phyloP scores from a whole-genome alignment of 2,329 filamentous ascomycete genomes.

The Lecanicillium sp. region DNA sequence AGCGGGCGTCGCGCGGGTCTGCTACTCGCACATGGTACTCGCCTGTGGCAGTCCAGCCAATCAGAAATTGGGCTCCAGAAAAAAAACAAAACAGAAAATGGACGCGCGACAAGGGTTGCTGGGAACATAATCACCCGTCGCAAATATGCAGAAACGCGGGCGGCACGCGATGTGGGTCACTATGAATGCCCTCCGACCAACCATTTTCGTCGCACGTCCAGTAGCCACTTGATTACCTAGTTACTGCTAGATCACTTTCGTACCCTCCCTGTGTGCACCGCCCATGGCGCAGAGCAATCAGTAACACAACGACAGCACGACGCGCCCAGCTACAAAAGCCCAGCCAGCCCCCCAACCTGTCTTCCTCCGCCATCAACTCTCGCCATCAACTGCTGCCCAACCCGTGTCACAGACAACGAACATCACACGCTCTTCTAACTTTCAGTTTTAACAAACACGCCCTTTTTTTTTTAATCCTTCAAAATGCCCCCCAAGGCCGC shows the following conservation, averaged over 20 bases:
- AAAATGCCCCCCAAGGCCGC: slow-evolving; percentile 98
- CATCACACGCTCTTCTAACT: slow-evolving; percentile 11
- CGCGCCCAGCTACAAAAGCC: slow-evolving; percentile 56
- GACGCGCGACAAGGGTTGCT: slow-evolving; percentile 7
- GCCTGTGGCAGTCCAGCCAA: slow-evolving; percentile 2
- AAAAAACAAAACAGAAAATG: slow-evolving; percentile 8
- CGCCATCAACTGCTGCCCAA: slow-evolving; percentile 25
- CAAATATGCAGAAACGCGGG: slow-evolving; percentile 1
- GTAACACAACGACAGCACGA: slow-evolving; percentile 42
- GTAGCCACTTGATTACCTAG: slow-evolving; percentile 6
- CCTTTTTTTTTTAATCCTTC: slow-evolving; percentile 18
- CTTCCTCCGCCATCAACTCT: slow-evolving; percentile 39
- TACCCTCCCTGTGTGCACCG: slow-evolving; percentile 1
- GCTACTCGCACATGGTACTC: neutral
- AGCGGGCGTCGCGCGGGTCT: no score
- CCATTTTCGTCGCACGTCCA: neutral
- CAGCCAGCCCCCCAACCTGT: slow-evolving; percentile 43
- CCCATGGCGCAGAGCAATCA: slow-evolving; percentile 37
- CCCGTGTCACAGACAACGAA: slow-evolving; percentile 16
- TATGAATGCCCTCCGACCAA: neutral
- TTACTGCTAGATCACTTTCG: slow-evolving; percentile 9
- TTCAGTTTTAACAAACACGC: slow-evolving; percentile 10
- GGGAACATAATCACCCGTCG: slow-evolving; percentile 6
- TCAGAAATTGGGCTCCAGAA: slow-evolving; percentile 9
- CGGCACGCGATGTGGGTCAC: slow-evolving; percentile 1